Evolutionary conservation across 1,139 yeast species (phyloP).

Genomic region (Candida neerlandica): DNA sequence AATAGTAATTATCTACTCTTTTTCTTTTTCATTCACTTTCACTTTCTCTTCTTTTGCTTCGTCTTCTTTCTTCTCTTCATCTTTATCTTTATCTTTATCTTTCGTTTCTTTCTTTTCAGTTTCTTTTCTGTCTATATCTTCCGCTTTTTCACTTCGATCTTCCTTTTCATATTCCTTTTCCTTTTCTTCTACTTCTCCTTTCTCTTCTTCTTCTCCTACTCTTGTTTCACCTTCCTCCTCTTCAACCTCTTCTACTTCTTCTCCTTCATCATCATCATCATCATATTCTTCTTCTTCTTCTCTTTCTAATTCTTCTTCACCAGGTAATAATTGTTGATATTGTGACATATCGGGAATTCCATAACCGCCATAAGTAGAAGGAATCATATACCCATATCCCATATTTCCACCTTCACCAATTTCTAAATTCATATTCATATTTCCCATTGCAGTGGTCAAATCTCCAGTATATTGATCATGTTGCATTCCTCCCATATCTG

Average conservation of each 20-base stretch:
- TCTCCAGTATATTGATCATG: constrained; percentile 13
- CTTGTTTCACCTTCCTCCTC: neutral
- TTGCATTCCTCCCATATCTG: neutral
- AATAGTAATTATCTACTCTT: neutral
- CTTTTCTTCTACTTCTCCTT: neutral
- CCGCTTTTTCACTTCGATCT: neutral
- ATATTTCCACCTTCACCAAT: constrained; percentile 4
- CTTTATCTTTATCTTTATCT: neutral
- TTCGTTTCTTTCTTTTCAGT: neutral
- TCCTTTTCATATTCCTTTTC: neutral
- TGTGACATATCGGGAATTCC: constrained; percentile 14
- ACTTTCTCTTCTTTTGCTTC: neutral
- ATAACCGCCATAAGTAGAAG: constrained; percentile 15
- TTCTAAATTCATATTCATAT: constrained; percentile 21
- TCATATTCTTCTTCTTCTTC: neutral
- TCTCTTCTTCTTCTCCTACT: neutral
- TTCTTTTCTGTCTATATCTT: neutral
- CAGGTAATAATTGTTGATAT: constrained; percentile 16
- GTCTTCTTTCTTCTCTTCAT: neutral
- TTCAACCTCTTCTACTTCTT: neutral
- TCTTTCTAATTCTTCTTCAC: constrained; percentile 2
- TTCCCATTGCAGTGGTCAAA: constrained; percentile 21
- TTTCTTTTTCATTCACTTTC: neutral
- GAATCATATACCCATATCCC: constrained; percentile 14
- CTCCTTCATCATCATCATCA: constrained; percentile 3